Evolutionary conservation across 345 rosid genomes (phyloP).

Genomic region (Garcia nutans): DNA sequence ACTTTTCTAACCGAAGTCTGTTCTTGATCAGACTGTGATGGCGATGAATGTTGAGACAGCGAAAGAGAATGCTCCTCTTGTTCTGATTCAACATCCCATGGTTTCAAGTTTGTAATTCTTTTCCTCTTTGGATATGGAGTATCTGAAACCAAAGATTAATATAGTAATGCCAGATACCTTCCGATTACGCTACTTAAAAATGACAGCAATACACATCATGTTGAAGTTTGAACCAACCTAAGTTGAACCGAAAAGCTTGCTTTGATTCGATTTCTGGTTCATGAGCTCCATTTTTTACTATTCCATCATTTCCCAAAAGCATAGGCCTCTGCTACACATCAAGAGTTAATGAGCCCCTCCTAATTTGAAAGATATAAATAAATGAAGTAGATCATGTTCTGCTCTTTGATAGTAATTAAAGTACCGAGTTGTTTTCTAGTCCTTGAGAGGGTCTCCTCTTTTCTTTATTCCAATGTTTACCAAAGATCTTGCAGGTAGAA

Average conservation of each 20-base stretch:
- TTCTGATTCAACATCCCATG: constrained; percentile 53
- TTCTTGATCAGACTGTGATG: constrained; percentile 71
- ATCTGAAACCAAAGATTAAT: constrained; percentile 30
- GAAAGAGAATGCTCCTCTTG: constrained; percentile 74
- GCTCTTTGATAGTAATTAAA: background rate
- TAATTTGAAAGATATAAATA: constrained; percentile 9
- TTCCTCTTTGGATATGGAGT: constrained; percentile 39
- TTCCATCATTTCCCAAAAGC: constrained; percentile 10
- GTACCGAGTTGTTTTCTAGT: constrained; percentile 34
- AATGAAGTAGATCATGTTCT: background rate
- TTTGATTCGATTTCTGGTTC: constrained; percentile 34
- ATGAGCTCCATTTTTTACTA: constrained; percentile 18
- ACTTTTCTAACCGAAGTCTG: constrained; percentile 38
- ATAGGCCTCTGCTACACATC: constrained; percentile 30
- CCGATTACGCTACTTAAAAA: background rate
- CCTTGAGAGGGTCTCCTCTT: constrained; percentile 31
- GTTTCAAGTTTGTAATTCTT: constrained; percentile 28
- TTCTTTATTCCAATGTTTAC: constrained; percentile 48
- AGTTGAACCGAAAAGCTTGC: constrained; percentile 28
- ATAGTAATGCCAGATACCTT: background rate
- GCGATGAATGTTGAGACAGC: constrained; percentile 64
- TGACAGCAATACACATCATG: background rate
- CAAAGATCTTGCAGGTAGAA: constrained; percentile 42
- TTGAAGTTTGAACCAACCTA: constrained; percentile 35
- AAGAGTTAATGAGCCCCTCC: constrained; percentile 3